Base-by-base conservation (phyloP, 257 asterid genomes). In the Salvia splendens region DNA sequence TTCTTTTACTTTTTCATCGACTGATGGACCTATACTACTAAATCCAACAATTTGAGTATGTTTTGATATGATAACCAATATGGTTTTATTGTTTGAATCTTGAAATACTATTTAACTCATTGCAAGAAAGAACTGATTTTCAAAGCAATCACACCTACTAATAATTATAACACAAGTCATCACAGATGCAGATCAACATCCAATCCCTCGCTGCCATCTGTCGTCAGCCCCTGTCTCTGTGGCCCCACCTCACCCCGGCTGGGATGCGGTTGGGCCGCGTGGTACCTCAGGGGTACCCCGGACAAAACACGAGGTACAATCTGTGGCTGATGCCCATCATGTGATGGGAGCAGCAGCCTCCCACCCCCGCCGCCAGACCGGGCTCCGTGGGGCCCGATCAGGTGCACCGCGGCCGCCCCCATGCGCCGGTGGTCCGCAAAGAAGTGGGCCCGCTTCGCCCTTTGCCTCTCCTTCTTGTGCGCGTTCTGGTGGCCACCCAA, bases 401-500 rank as follows among this genome's bases (percentile, higher is more conserved):
- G n/a, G 50, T 78, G 78, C 45, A 56, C 72, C 1, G 79, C 52
- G 0, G 81, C 30, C 40, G 81, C 30, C 48, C 85, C 85, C 6
- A 74, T 73, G n/a, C 77, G 78, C 24, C 79, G 79, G 8, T 74
- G 80, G 42, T 66, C 78, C 2, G 64, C 54, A 11, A 68, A 58
- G 62, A 73, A 80, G 69, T 86, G 80, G 61, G 80, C 80, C 58
- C 85, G 71, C 69, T 84, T 87, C 8, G 81, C 76, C 68, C 82
- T 75, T 68, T 84, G 92, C 35, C 97, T 77, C 43, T 87, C 95
- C 74, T 87, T 90, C 84, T 90, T 90, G 91, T 90, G 97, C 46
- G 92, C 95, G 40, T 89, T 89, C 35, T 89, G 96, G 40, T 89
- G 96, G 24, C 96, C 96, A 1, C 95, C 96, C 15, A 89, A 65